Evolutionary conservation across 192 early-diverging fungal species (phyloP), one percentile per base, ranked within the genome.

Genomic region (Backusella tuberculispora): DNA sequence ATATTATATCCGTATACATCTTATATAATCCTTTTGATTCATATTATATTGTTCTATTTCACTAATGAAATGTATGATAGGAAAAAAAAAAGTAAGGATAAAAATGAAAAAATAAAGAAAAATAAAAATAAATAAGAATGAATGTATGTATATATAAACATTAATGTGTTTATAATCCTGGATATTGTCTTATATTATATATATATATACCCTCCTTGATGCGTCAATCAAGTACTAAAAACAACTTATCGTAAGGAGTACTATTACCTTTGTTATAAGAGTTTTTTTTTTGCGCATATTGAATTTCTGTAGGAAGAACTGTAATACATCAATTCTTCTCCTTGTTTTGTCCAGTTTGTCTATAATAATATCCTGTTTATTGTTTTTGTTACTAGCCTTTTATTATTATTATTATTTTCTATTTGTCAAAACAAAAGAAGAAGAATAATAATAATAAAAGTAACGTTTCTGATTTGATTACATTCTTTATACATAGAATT

Each of bases 201-300:
- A 19, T 26, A 60, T 19, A 60, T 4, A 19, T 12, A 3, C 12
- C 12, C 53, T 60, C 53, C 53, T 60, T 60, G 53, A 60, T 60
- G 53, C 53, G 53, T 60, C 53, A 60, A 60, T 60, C 53, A 60
- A 26, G 53, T 60, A 8, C 53, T 60, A 60, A 60, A 60, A 60
- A 60, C 53, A 60, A 60, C 53, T 60, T 60, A 12, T 60, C 53
- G 13, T 60, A 60, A 60, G 53, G 53, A 60, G 53, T 26, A 12
- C 24, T 60, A 10, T 60, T 60, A 19, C 21, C 10, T 60, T 9
- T 26, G 24, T 60, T 26, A 26, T 60, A 60, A 60, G 26, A 60
- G 53, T 19, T 19, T 46, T 12, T 26, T 26, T 60, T 60, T 60
- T 60, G 26, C 53, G 53, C 53, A 60, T 60, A 60, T 26, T 60